Evolutionary conservation across 2,329 filamentous ascomycete species (phyloP), one percentile per base, ranked within the genome.

Genomic region (Tolypocladium pustulatum): DNA sequence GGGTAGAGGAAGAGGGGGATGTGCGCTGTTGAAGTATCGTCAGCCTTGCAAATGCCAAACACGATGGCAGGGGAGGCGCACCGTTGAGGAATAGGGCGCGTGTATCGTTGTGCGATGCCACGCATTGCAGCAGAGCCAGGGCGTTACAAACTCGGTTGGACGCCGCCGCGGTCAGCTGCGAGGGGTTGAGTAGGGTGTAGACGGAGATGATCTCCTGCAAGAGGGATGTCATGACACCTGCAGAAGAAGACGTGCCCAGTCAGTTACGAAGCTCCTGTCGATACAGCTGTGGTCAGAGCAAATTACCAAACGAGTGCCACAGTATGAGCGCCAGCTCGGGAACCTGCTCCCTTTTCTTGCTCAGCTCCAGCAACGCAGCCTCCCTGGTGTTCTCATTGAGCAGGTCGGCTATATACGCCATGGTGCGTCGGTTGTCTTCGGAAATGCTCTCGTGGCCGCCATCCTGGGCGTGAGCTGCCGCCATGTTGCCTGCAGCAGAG

Each of bases 121-220:
- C 94, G 69, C 94, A 99, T 75, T 99, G 94, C 54, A 99, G 82
- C 61, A 99, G 83, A 34, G 94, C 94, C 62, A 99, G 83, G 41
- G 94, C 94, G 74, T 99, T 99, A 78, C 94, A 99, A 60, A 99
- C 94, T 64, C 94, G 82, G 77, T 99, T 99, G 4, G 90, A 96
- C 20, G 94, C 93, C n/a, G 94, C 92, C 3, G 94, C 94, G 9
- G 94, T 99, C 67, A 99, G 84, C 76, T 97, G 93, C 55, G 91
- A 97, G 7, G 94, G 94, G 73, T 96, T 99, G 67, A 99, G 84
- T 5, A 99, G 84, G 34, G 91, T 95, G 72, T 99, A 99, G 58
- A 99, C 94, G 13, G 93, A 97, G 70, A 99, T 99, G 71, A 99
- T 99, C 76, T 99, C 94, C 74, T 97, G 93, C 38, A 97, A 83